Conservation (phyloP, 2,329 filamentous ascomycete genomes). For the Thelonectria olida region DNA sequence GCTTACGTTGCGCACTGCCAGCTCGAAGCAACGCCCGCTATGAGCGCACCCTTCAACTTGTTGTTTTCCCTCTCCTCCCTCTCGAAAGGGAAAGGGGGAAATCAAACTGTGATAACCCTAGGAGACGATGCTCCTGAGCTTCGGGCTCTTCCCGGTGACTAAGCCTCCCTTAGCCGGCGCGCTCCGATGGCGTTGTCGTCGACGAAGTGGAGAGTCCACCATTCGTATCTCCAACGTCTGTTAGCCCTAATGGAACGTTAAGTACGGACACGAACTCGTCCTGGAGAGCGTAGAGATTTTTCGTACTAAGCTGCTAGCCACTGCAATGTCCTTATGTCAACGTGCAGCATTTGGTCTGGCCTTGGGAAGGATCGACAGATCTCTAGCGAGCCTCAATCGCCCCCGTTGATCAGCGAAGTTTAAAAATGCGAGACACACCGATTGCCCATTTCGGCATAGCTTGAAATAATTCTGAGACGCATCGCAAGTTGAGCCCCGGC, state of each 20-base stretch:
- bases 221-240: slow-evolving; percentile 6
- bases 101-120: neutral
- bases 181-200: neutral
- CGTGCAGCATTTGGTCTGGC: neutral
- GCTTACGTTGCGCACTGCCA: neutral
- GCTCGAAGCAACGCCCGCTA: neutral
- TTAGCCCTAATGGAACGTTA: neutral
- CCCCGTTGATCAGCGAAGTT: slow-evolving; percentile 4
- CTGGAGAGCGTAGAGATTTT: slow-evolving; percentile 5
- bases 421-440: neutral
- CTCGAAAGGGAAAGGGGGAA: neutral
- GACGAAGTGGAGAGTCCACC: neutral
- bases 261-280: neutral
- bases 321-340: slow-evolving; percentile 10
- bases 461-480: no score
- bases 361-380: slow-evolving; percentile 12
- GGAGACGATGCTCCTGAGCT: neutral
- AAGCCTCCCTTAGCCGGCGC: neutral
- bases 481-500: no score
- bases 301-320: neutral
- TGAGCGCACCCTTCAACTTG: neutral
- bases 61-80: no score
- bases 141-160: neutral
- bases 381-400: slow-evolving; percentile 11
- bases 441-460: no score